phyloP scores from a whole-genome alignment of 495 filamentous ascomycete species.

The Gamarada debralockiae region DNA sequence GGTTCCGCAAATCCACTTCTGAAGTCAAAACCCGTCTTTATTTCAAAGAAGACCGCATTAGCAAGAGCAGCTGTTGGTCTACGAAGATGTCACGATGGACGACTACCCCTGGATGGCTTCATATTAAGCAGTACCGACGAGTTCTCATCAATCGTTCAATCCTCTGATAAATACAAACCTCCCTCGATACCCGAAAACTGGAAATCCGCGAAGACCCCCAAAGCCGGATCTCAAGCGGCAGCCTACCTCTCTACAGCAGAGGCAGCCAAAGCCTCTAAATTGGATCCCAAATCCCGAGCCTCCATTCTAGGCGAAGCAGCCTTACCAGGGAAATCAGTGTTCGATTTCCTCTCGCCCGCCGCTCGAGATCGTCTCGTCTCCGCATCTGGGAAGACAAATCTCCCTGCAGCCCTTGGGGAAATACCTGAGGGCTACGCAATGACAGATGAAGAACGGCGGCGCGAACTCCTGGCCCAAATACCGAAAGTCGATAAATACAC shows the following conservation, averaged over 20 bases:
- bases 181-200: constrained; percentile 75
- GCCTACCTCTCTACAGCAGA: constrained; percentile 67
- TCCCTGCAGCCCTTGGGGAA: constrained; percentile 77
- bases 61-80: constrained; percentile 53
- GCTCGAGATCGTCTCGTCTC: constrained; percentile 73
- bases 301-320: constrained; percentile 77
- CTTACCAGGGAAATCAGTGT: constrained; percentile 89
- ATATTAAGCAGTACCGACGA: constrained; percentile 58
- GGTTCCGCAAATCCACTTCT: constrained; percentile 59
- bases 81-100: constrained; percentile 84
- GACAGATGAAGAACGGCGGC: constrained; percentile 53
- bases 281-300: constrained; percentile 78
- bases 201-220: constrained; percentile 60
- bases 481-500: constrained; percentile 71
- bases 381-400: constrained; percentile 68
- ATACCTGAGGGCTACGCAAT: constrained; percentile 60
- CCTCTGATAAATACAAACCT: constrained; percentile 64
- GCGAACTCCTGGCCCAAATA: constrained; percentile 55
- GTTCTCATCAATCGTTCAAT: constrained; percentile 46
- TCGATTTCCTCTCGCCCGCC: constrained; percentile 84
- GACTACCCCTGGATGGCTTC: constrained; percentile 83
- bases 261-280: constrained; percentile 66
- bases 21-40: constrained; percentile 67
- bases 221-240: constrained; percentile 28
- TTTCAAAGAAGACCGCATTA: constrained; percentile 66